Evolutionary conservation across 2,329 filamentous ascomycete genomes (phyloP), one percentile per base, ranked within the genome.

Genomic region (Sphaerostilbella broomeana): DNA sequence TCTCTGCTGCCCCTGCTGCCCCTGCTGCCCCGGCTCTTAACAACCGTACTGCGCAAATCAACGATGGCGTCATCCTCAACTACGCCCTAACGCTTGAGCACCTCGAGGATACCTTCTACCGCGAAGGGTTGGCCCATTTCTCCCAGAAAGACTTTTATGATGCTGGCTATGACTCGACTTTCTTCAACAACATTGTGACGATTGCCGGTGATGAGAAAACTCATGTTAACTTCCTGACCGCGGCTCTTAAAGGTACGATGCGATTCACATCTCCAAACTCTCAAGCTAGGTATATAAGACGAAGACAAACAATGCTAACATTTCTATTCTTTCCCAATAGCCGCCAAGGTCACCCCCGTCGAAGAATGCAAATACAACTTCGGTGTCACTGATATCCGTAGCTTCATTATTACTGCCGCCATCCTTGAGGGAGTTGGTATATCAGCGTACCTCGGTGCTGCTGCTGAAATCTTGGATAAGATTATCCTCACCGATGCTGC

Each of bases 391-490:
- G 67, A 71, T 44, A 68, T 70, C 55, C 70, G 75, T 46, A 62
- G 63, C 16, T 80, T 80, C 59, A 62, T 84, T 1, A 71, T 70
- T 4, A 79, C 79, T 1, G 79, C 73, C 18, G 72, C 72, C 40
- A 78, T 85, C 52, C 64, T 84, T 20, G 72, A 81, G 40, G 79
- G 84, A 52, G 70, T 79, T 21, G 72, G 79, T 8, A 79, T 84
- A 62, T 72, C 72, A 2, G 64, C 80, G 4, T 81, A 79, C 62
- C 63, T 82, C 47, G 78, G 80, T 27, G 79, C 77, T 13, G 79
- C 79, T 5, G 69, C 70, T 17, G 64, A 66, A 39, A 79, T 84
- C 54, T 64, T 68, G 50, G 68, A 68, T 58, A 77, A 77, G 54
- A 59, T 64, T 2, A 79, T 79, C 57, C 66, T 84, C 40, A 55